Evolutionary conservation across 495 filamentous ascomycete genomes (phyloP), one percentile per base, ranked within the genome.

Genomic region (Xylaria bambusicola): DNA sequence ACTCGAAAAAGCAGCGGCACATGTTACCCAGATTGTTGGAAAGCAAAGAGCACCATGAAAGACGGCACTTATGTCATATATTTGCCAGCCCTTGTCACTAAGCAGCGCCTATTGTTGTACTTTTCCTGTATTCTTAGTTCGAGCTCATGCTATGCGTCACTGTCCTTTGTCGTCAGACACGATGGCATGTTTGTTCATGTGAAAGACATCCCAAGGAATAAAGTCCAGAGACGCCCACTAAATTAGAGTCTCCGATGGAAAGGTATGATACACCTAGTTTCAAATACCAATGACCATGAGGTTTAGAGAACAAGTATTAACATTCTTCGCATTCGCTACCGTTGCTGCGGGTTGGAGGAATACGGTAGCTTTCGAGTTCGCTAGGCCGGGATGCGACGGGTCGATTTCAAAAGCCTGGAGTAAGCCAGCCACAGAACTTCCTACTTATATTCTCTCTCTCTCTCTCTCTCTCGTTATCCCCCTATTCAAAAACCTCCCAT

Each of bases 341-440:
- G 6, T 27, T 10, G 21, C 35, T 36, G n/a, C 23, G 15, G 52
- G 35, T 15, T 54, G 52, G 52, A 17, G 2, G 29, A 31, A 33
- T 21, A 29, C 35, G n/a, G 17, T 31, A 31, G 52, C 52, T 17
- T 33, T 44, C 38, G 52, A 56, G 27, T 56, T 13, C 26, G 52
- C 21, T 12, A 15, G 10, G 8, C n/a, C 24, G 10, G 41, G 26
- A 3, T 56, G 52, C 24, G 6, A 13, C 13, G 40, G 21, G n/a
- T 15, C 18, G 24, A 1, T 45, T 6, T 27, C 3, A 20, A 20
- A 54, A 8, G 35, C 35, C 20, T 33, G 24, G 36, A 17, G 29
- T 33, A 33, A 33, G 29, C 10, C 5, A 33, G 29, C 29, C 29
- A 33, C 29, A 33, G 29, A 5, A 5, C 29, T 33, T 33, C 10